Evolutionary conservation across 768 basidiomycete species (phyloP), one percentile per base, ranked within the genome.

Genomic region (Amanita fuliginea): DNA sequence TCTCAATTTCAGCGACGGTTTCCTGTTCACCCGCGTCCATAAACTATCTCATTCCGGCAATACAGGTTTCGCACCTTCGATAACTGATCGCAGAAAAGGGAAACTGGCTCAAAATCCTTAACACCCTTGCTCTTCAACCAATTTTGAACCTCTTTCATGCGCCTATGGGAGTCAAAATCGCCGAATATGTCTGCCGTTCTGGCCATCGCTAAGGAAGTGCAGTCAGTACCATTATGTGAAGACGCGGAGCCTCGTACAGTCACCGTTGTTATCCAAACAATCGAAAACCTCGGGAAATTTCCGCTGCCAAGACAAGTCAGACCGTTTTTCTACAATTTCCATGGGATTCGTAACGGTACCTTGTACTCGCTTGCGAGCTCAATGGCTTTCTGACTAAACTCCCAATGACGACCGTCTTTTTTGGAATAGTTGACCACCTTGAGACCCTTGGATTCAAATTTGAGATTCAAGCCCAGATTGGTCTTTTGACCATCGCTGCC

Each of bases 351-450:
- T 6, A 41, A n/a, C 32, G 62, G 16, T 24, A 83, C 85, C 76
- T 86, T 86, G 70, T 98, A 99, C 49, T 92, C 83, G 35, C 69
- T 71, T 49, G 97, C 77, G 14, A 97, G 74, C 21, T 83, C 72
- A 34, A 94, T 67, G 0, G 95, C 84, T 60, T 83, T 88, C 52
- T 91, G 78, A 57, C 91, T 95, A 59, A 86, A 98, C 60, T 99
- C 94, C 96, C 95, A 99, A 30, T 79, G 73, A 6, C 81, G 69
- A 7, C 83, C 84, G 24, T 83, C 79, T 66, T 95, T 94, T 53
- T 80, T 75, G 6, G 92, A 85, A 65, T 96, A 97, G 53, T 89
- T 87, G 40, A 96, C 73, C 1, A 99, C 96, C 66, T 98, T 99
- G 57, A 92, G 64, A 8, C 81, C 77, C 66, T 96, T 98, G 10